Evolutionary conservation across 805 yeast genomes (phyloP).

Genomic region (Zygoascus bituminiphila): DNA sequence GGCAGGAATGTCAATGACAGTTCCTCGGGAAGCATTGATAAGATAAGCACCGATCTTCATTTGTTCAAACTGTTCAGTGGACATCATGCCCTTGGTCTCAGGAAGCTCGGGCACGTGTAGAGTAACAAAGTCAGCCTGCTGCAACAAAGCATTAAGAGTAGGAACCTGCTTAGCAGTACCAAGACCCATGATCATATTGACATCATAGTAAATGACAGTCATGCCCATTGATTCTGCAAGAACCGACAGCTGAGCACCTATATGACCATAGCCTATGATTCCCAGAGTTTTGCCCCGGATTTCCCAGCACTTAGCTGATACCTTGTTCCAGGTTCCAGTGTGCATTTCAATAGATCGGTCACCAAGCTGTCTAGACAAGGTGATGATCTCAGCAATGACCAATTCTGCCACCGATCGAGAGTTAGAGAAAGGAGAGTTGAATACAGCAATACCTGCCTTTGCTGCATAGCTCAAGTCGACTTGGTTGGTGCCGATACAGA

Average conservation of each 20-base stretch:
- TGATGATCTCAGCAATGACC: constrained; percentile 89
- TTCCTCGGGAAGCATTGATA: constrained; percentile 95
- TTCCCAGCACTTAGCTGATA: constrained; percentile 93
- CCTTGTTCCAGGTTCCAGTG: constrained; percentile 97
- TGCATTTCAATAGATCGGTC: constrained; percentile 95
- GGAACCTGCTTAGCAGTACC: constrained; percentile 94
- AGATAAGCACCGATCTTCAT: constrained; percentile 96
- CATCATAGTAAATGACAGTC: constrained; percentile 92
- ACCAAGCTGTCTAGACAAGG: constrained; percentile 92
- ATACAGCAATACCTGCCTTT: constrained; percentile 86
- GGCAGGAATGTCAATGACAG: constrained; percentile 94
- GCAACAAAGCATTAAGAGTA: constrained; percentile 73
- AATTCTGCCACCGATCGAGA: constrained; percentile 98
- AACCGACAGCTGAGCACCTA: constrained; percentile 94
- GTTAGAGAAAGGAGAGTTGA: constrained; percentile 97
- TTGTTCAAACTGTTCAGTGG: constrained; percentile 84
- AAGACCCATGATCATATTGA: constrained; percentile 84
- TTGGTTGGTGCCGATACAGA: constrained; percentile 99
- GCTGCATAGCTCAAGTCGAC: constrained; percentile 92
- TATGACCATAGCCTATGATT: constrained; percentile 95
- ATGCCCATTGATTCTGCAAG: constrained; percentile 97
- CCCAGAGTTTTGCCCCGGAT: constrained; percentile 98
- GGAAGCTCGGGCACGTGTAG: constrained; percentile 92
- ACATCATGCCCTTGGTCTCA: constrained; percentile 84
- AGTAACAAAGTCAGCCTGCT: constrained; percentile 78